Conservation (phyloP, 768 basidiomycete species). For the Sistotremastrum niveocremeum region DNA sequence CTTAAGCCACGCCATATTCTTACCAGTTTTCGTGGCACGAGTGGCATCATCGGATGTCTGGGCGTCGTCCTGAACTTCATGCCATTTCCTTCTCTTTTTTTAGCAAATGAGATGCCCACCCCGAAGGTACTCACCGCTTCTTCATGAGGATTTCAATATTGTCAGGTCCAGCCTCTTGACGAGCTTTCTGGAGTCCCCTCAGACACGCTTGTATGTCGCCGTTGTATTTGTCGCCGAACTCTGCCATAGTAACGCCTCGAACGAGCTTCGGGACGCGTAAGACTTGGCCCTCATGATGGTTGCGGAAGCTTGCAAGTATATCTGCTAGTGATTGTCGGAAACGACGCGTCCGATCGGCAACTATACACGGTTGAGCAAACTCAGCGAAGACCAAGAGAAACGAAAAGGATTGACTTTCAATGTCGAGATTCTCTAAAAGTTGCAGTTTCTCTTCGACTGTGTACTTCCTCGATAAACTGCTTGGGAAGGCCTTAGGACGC, state of each 20-base stretch:
- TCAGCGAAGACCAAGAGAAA: conserved; percentile 1
- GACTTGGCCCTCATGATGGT: conserved; percentile 64
- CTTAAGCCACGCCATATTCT: conserved; percentile 7
- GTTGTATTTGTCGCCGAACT: conserved; percentile 66
- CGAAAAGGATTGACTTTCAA: conserved; percentile 43
- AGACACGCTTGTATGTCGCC: conserved; percentile 63
- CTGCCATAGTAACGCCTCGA: conserved; percentile 56
- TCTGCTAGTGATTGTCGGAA: conserved; percentile 65
- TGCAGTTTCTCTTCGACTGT: conserved; percentile 62
- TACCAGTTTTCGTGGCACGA: conserved; percentile 50
- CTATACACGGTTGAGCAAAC: conserved; percentile 21
- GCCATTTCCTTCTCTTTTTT: conserved; percentile 37
- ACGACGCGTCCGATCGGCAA: conserved; percentile 60
- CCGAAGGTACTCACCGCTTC: conserved; percentile 29
- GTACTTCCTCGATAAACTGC: conserved; percentile 19
- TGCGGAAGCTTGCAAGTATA: conserved; percentile 57
- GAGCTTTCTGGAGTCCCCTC: conserved; percentile 53
- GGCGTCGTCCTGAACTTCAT: conserved; percentile 35
- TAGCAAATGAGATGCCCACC: background rate
- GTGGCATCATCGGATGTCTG: conserved; percentile 28
- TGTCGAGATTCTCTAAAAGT: conserved; percentile 62
- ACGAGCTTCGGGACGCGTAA: conserved; percentile 65
- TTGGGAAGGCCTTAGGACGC: background rate
- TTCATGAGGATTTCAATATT: conserved; percentile 41
- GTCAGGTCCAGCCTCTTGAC: conserved; percentile 31